These are phyloP conservation scores for Phytopythium mirpurense DNA, from an alignment of 352 stramenopile genomes.

Conservation along the genomic window DNA sequence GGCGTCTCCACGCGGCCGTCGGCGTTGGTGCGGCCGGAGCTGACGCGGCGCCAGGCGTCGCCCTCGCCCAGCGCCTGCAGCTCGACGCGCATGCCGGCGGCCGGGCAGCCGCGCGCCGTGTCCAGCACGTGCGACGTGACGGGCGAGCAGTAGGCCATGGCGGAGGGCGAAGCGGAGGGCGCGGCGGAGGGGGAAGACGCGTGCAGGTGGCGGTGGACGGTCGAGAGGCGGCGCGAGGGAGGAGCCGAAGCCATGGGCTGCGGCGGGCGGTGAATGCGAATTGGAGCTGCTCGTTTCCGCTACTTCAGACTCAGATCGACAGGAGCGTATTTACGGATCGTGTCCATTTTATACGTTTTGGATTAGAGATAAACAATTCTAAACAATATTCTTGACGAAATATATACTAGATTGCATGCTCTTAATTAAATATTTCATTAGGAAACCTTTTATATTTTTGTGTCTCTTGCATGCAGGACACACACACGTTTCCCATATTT, in stretches of 20 bases:
- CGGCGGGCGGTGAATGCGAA: not conserved
- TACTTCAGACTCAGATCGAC: too few relatives aligned
- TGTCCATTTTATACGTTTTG: too few relatives aligned
- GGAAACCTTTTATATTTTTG: too few relatives aligned
- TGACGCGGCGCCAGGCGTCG: slow-evolving; percentile 20
- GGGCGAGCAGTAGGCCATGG: slow-evolving; percentile 52
- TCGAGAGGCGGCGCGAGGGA: slow-evolving; percentile 15
- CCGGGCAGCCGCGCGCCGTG: slow-evolving; percentile 68
- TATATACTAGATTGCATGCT: too few relatives aligned
- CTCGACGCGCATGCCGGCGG: slow-evolving; percentile 59
- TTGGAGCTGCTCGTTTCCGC: too few relatives aligned
- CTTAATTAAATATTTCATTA: too few relatives aligned
- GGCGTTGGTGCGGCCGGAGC: slow-evolving; percentile 57
- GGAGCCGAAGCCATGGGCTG: not conserved
- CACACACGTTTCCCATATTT: too few relatives aligned
- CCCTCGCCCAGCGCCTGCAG: slow-evolving; percentile 44
- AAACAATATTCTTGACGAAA: too few relatives aligned
- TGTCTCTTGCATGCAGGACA: too few relatives aligned
- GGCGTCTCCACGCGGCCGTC: slow-evolving; percentile 61
- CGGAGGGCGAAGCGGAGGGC: not conserved
- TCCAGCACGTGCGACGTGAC: slow-evolving; percentile 89
- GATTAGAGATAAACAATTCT: too few relatives aligned
- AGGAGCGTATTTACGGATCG: too few relatives aligned
- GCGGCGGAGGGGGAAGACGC: not conserved
- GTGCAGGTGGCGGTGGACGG: slow-evolving; percentile 5